Percentiles rank a stretch among this genome's conserved stretches.
phyloP scores from a whole-genome alignment of 1,284 basidiomycete genomes.

The Phellinidium pouzarii region DNA sequence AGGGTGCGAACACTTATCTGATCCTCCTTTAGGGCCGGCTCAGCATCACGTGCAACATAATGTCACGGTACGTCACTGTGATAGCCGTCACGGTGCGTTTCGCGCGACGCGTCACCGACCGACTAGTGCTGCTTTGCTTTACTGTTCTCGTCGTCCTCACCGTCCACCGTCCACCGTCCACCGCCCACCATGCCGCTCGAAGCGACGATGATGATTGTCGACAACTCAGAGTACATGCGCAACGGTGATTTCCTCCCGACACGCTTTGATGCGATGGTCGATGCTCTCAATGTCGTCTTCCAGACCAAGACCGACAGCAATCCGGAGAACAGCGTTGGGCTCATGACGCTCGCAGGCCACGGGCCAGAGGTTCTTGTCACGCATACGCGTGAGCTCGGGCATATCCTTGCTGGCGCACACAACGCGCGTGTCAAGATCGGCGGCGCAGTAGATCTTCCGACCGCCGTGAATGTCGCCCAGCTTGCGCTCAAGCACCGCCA shows the following conservation, averaged over 20 bases:
- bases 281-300: conserved; percentile 89
- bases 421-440: conserved; percentile 62
- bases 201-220: conserved; percentile 89
- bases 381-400: conserved; percentile 91
- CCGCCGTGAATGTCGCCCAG: conserved; percentile 89
- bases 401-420: conserved; percentile 81
- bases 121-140: too few species aligned
- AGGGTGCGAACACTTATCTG: conserved; percentile 16
- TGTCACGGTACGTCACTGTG: background rate
- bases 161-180: background rate
- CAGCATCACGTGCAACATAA: background rate
- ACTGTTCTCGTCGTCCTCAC: background rate
- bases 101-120: conserved; percentile 12
- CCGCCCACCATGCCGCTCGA: conserved; percentile 79
- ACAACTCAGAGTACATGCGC: conserved; percentile 94
- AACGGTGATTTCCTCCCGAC: conserved; percentile 93
- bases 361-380: conserved; percentile 94
- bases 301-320: conserved; percentile 92
- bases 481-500: conserved; percentile 96
- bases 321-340: conserved; percentile 93
- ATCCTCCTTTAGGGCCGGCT: conserved; percentile 10
- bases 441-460: conserved; percentile 79
- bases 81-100: background rate
- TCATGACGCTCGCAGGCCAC: conserved; percentile 98
- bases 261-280: conserved; percentile 84